Base-by-base conservation (phyloP, 441 rosid species). In the Populus hybrid region DNA sequence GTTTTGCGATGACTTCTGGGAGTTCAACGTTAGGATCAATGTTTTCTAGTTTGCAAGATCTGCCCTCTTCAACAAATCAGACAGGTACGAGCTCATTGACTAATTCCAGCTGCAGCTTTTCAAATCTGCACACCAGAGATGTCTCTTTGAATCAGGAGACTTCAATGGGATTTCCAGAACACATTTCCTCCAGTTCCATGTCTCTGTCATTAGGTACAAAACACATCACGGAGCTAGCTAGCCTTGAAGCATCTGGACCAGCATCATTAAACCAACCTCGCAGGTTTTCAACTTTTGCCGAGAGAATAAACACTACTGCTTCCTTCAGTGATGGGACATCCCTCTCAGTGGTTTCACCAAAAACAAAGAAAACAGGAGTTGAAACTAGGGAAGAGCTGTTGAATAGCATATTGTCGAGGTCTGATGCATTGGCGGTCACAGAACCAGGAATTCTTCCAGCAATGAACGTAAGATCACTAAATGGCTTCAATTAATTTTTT, bases 331-430 rank as follows among this genome's bases (percentile, higher is more conserved):
- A 95, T 42, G 93, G 92, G 28, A 79, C 85, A 46, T 87, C 97
- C 74, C 79, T 82, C 66, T 71, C 89, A 40, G 81, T 78, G 46
- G 86, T 89, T 77, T 93, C 99, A n/a, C 98, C 98, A 6, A 96
- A 94, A 88, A 83, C 87, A 77, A 96, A 96, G 96, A 94, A 96
- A 84, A 89, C 96, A 1, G 97, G 98, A 76, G 87, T 90, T 77
- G 97, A 93, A 84, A 90, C 97, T 72, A 87, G 87, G 81, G 97
- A 89, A 79, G 97, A 94, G 30, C 85, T 86, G 73, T 79, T 88
- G 75, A 88, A 80, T 79, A 87, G 88, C 85, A 76, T 93, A 79
- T 81, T 93, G 81, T 84, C 89, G 6, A 93, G 95, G 84, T 87
- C 91, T 66, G 92, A 92, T 12, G 73, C 88, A 10, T 81, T 81